Evolutionary conservation across 805 yeast genomes (phyloP).

Genomic region (Metschnikowia arizonensis): DNA sequence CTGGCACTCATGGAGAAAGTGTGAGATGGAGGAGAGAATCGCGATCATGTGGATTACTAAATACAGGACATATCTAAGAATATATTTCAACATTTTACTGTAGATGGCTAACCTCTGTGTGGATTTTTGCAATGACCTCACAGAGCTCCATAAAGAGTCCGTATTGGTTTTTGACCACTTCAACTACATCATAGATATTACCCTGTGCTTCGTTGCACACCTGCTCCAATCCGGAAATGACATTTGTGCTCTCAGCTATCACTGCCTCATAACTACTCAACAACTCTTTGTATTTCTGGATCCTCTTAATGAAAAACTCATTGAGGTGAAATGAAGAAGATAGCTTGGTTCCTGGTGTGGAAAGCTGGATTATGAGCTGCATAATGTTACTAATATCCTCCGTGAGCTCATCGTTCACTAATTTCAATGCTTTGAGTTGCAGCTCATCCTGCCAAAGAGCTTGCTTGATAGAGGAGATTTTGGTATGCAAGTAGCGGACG

Average conservation of each 20-base stretch:
- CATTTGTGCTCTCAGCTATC: slow-evolving; percentile 56
- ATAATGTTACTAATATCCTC: slow-evolving; percentile 53
- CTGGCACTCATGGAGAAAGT: slow-evolving; percentile 17
- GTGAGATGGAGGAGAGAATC: background rate
- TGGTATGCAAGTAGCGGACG: slow-evolving; percentile 56
- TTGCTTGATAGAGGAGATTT: slow-evolving; percentile 60
- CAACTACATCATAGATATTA: slow-evolving; percentile 45
- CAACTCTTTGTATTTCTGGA: slow-evolving; percentile 45
- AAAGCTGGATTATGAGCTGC: slow-evolving; percentile 48
- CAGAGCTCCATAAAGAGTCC: slow-evolving; percentile 70
- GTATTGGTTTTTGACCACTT: slow-evolving; percentile 65
- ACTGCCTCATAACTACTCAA: slow-evolving; percentile 58
- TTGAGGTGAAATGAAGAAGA: slow-evolving; percentile 53
- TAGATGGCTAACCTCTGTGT: slow-evolving; percentile 31
- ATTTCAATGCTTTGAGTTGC: slow-evolving; percentile 32
- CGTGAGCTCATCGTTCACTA: slow-evolving; percentile 37
- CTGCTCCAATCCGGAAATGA: slow-evolving; percentile 41
- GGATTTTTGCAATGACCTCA: slow-evolving; percentile 68
- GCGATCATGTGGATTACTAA: background rate
- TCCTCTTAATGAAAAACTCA: slow-evolving; percentile 50
- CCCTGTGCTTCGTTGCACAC: slow-evolving; percentile 39
- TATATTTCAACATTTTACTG: slow-evolving; percentile 1
- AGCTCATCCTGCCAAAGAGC: slow-evolving; percentile 50
- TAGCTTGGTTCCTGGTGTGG: slow-evolving; percentile 53
- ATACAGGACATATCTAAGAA: background rate